Evolutionary conservation across 306 rosid species (phyloP).

Genomic region (Datisca glomerata): DNA sequence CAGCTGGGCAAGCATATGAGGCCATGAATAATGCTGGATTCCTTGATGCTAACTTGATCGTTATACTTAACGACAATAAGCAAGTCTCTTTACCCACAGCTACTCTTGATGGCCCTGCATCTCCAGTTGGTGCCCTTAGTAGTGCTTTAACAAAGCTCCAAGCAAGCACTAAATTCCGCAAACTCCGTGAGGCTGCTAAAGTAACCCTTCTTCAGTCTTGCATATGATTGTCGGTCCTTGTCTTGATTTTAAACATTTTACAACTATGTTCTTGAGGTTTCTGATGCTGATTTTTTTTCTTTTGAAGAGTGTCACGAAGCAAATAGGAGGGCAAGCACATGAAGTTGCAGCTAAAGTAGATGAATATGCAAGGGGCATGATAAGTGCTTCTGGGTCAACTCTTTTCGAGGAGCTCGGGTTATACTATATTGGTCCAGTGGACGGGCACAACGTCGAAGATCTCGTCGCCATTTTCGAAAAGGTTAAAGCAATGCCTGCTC

Average conservation of each 20-base stretch:
- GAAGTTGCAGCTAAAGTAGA: constrained; percentile 75
- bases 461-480: constrained; percentile 49
- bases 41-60: constrained; percentile 70
- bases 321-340: constrained; percentile 53
- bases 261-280: neutral
- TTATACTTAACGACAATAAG: constrained; percentile 74
- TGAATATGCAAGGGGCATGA: constrained; percentile 61
- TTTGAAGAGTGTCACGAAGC: constrained; percentile 40
- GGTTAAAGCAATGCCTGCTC: constrained; percentile 56
- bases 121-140: constrained; percentile 85
- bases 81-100: constrained; percentile 98
- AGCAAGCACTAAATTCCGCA: constrained; percentile 65
- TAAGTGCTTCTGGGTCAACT: constrained; percentile 48
- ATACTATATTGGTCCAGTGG: constrained; percentile 80
- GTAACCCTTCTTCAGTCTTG: constrained; percentile 21
- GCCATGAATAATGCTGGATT: constrained; percentile 95
- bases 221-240: neutral
- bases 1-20: constrained; percentile 96
- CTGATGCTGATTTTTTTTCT: neutral
- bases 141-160: constrained; percentile 66
- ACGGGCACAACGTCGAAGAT: constrained; percentile 69
- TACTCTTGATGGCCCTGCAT: constrained; percentile 88
- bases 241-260: neutral
- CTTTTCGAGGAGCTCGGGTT: constrained; percentile 73
- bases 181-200: constrained; percentile 80